A percentile compares a stretch with the other conserved stretches of the same genome.
Evolutionary conservation across 208 protist species (phyloP).

Genomic region (Acanthamoeba healyi): DNA sequence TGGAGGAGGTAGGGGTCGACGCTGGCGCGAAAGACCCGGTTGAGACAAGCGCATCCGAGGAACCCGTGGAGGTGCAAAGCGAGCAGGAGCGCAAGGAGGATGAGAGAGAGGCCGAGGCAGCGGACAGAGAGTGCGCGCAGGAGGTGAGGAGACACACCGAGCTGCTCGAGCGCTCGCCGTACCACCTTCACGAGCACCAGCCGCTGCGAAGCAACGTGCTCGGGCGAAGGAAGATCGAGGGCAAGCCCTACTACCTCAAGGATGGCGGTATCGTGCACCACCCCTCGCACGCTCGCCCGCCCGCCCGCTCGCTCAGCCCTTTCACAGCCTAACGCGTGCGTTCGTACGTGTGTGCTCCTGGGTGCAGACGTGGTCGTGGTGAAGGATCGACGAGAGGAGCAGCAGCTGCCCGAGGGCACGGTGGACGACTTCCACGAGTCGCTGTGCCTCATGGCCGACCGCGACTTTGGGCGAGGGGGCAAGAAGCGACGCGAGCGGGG

Average conservation of each 20-base stretch:
- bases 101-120: not conserved
- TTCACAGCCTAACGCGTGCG: not conserved
- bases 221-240: not conserved
- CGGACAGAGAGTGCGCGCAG: not conserved
- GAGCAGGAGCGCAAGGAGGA: not conserved
- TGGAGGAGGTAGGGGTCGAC: not conserved
- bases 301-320: too few relatives aligned
- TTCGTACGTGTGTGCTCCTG: too few relatives aligned
- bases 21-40: not conserved
- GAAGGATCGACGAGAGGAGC: not conserved
- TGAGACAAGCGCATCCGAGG: not conserved
- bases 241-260: constrained; percentile 55
- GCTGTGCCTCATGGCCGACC: constrained; percentile 6
- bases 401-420: not conserved
- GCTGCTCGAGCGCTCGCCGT: not conserved
- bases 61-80: not conserved
- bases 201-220: not conserved
- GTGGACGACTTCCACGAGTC: constrained; percentile 1
- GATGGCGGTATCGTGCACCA: not conserved
- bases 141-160: not conserved
- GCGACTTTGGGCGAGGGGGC: not conserved
- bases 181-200: not conserved
- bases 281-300: not conserved
- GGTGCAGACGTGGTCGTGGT: not conserved
- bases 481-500: not conserved